These are phyloP conservation scores for Peronospora belbahrii DNA, from an alignment of 352 stramenopile genomes.

Conservation along the genomic window DNA sequence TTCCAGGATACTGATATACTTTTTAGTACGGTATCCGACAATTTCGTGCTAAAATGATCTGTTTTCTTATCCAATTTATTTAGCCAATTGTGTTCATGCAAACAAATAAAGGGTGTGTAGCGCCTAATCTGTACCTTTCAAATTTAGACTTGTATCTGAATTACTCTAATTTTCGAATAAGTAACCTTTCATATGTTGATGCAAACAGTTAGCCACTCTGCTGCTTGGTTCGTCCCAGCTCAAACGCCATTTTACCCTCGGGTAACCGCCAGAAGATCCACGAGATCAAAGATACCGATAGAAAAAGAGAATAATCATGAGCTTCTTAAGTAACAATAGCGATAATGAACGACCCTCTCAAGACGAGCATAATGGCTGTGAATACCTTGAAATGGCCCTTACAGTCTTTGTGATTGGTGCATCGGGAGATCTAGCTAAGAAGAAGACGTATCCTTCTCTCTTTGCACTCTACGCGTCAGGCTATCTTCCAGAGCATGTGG, in stretches of 20 bases:
- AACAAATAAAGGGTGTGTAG: too few relatives aligned
- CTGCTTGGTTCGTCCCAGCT: constrained; percentile 29
- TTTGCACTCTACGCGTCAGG: constrained; percentile 78
- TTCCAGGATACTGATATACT: too few relatives aligned
- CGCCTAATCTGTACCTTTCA: too few relatives aligned
- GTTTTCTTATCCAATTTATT: too few relatives aligned
- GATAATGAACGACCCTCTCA: constrained; percentile 4
- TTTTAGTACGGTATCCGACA: too few relatives aligned
- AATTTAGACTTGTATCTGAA: too few relatives aligned
- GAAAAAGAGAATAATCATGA: constrained; percentile 25
- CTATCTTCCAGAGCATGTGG: constrained; percentile 75
- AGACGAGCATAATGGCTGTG: constrained; percentile 53
- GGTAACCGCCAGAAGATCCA: too few relatives aligned
- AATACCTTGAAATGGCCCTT: constrained; percentile 62
- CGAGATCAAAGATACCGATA: constrained; percentile 26
- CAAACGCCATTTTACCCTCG: constrained; percentile 34
- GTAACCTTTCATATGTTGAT: constrained; percentile 15
- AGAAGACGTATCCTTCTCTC: constrained; percentile 89
- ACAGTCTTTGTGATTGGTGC: constrained; percentile 84
- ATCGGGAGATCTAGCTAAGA: constrained; percentile 85
- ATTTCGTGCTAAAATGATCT: too few relatives aligned
- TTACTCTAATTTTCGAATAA: too few relatives aligned
- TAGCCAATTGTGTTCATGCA: too few relatives aligned
- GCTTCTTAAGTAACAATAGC: constrained; percentile 25
- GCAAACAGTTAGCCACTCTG: constrained; percentile 13